Conservation (phyloP, 2,329 filamentous ascomycete genomes). For the Alternaria longipes region DNA sequence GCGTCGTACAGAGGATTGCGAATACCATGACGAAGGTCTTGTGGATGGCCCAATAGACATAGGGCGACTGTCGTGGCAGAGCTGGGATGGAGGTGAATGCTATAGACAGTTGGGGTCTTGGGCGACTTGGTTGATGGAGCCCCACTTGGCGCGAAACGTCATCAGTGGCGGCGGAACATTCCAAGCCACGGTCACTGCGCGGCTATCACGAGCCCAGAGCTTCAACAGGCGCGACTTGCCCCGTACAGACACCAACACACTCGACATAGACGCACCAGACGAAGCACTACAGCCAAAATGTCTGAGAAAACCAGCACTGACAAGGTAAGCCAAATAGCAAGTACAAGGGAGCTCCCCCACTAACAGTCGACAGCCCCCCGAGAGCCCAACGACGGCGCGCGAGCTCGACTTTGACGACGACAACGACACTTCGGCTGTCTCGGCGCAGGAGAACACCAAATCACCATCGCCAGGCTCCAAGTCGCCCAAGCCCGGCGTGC, state of each 20-base stretch:
- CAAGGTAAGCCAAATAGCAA: constrained; percentile 16
- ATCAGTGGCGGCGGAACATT: constrained; percentile 22
- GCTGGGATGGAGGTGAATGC: background rate
- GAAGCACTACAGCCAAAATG: constrained; percentile 15
- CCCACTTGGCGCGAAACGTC: constrained; percentile 27
- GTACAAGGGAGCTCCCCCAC: background rate
- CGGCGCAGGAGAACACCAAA: constrained; percentile 33
- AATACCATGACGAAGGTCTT: too few relatives aligned
- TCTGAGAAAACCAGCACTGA: constrained; percentile 30
- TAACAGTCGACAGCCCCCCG: constrained; percentile 27
- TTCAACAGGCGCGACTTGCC: constrained; percentile 3
- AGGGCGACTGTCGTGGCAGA: background rate
- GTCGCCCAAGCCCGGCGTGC: constrained; percentile 56
- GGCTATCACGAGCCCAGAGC: constrained; percentile 11
- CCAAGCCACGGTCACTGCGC: constrained; percentile 24
- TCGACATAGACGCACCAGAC: background rate
- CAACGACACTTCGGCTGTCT: constrained; percentile 54
- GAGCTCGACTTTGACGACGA: constrained; percentile 68
- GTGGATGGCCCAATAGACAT: too few relatives aligned
- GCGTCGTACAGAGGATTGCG: background rate
- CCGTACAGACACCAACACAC: background rate
- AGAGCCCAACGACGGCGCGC: constrained; percentile 61
- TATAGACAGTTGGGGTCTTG: background rate
- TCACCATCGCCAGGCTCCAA: constrained; percentile 51
- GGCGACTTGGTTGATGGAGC: constrained; percentile 1